Evolutionary conservation across 2,329 filamentous ascomycete species (phyloP).

Genomic region (Exophiala viscosa): DNA sequence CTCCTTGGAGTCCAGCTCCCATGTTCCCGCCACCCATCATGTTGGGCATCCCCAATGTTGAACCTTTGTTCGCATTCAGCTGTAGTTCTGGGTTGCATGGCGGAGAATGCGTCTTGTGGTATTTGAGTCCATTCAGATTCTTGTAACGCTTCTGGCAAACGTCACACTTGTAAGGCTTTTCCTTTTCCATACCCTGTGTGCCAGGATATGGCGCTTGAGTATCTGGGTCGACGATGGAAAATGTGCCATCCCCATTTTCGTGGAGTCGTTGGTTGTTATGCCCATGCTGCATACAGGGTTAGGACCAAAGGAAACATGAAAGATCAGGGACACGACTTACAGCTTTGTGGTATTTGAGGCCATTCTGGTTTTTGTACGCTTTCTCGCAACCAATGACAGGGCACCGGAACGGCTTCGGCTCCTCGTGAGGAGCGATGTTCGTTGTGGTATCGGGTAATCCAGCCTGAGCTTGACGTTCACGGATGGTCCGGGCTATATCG

Average conservation of each 20-base stretch:
- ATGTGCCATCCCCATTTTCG: slow-evolving; percentile 94
- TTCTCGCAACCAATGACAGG: slow-evolving; percentile 96
- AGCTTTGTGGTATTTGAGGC: slow-evolving; percentile 82
- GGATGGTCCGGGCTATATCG: slow-evolving; percentile 65
- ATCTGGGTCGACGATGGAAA: slow-evolving; percentile 95
- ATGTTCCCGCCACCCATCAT: slow-evolving; percentile 39
- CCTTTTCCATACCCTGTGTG: slow-evolving; percentile 98
- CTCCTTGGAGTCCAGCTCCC: slow-evolving; percentile 45
- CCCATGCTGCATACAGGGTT: slow-evolving; percentile 60
- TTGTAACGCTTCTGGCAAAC: slow-evolving; percentile 98
- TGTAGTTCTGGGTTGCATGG: slow-evolving; percentile 83
- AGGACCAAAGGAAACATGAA: slow-evolving; percentile 25
- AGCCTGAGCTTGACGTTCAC: slow-evolving; percentile 61
- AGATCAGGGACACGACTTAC: slow-evolving; percentile 41
- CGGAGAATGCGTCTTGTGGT: slow-evolving; percentile 80
- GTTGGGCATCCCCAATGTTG: slow-evolving; percentile 16
- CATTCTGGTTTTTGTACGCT: slow-evolving; percentile 99
- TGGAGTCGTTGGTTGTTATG: slow-evolving; percentile 96
- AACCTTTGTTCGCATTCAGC: slow-evolving; percentile 44
- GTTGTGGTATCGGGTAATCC: slow-evolving; percentile 48
- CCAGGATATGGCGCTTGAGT: slow-evolving; percentile 92
- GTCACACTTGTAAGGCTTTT: slow-evolving; percentile 97
- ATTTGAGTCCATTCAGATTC: slow-evolving; percentile 97
- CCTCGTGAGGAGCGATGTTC: slow-evolving; percentile 62
- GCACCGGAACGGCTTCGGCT: slow-evolving; percentile 96